A percentile compares a stretch with the other conserved stretches of the same genome.
These are phyloP conservation scores for Macrolepiota albuminosa DNA, from an alignment of 768 basidiomycete genomes.

Conservation along the genomic window DNA sequence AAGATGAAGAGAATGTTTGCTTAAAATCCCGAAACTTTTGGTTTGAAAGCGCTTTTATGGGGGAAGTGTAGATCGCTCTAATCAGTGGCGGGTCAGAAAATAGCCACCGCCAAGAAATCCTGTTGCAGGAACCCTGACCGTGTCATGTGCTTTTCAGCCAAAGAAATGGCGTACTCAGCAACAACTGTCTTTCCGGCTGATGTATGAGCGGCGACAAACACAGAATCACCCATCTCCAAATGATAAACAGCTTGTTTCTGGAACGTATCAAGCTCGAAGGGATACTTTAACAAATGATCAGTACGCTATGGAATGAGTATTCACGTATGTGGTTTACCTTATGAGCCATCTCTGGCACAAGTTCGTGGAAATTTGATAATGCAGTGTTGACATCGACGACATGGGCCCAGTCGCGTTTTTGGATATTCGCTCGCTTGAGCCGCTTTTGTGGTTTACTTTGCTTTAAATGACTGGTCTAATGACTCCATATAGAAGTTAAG, in stretches of 20 bases:
- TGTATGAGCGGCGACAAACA: slow-evolving; percentile 99
- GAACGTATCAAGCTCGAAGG: slow-evolving; percentile 98
- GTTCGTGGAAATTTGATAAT: slow-evolving; percentile 81
- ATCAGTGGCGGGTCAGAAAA: neutral
- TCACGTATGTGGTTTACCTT: slow-evolving; percentile 43
- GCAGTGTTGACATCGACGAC: slow-evolving; percentile 91
- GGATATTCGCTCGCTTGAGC: slow-evolving; percentile 40
- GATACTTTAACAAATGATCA: slow-evolving; percentile 55
- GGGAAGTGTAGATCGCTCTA: slow-evolving; percentile 97
- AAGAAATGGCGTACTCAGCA: slow-evolving; percentile 96
- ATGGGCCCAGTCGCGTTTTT: slow-evolving; percentile 97
- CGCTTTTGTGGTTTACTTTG: slow-evolving; percentile 42
- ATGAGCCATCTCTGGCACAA: slow-evolving; percentile 96
- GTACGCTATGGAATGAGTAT: neutral
- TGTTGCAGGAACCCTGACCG: slow-evolving; percentile 43
- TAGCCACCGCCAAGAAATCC: slow-evolving; percentile 11
- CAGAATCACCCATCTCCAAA: slow-evolving; percentile 94
- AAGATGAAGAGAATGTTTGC: slow-evolving; percentile 85
- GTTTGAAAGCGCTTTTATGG: slow-evolving; percentile 97
- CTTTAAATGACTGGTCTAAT: slow-evolving; percentile 54
- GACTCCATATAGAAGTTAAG: slow-evolving; percentile 4
- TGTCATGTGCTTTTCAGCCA: slow-evolving; percentile 99
- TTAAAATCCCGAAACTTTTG: slow-evolving; percentile 99
- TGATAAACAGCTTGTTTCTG: slow-evolving; percentile 99
- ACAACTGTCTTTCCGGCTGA: slow-evolving; percentile 99